Conservation (phyloP, 495 filamentous ascomycete species). For the Penicilliopsis zonata region DNA sequence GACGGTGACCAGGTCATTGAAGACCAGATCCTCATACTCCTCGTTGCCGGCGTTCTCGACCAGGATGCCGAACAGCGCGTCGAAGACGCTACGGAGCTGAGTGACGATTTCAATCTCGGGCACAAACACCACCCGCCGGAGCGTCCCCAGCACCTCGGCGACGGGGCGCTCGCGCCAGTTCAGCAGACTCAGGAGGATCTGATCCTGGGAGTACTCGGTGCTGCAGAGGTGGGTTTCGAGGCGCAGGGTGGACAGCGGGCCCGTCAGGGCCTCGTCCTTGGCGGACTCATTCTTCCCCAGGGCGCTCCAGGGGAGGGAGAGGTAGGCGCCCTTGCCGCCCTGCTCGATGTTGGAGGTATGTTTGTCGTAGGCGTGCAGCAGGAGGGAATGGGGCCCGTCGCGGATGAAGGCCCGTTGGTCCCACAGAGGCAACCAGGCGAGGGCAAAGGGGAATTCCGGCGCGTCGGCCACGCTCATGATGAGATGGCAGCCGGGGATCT, state of each 20-base stretch:
- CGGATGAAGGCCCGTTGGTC: constrained; percentile 80
- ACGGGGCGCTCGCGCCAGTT: constrained; percentile 71
- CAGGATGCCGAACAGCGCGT: constrained; percentile 82
- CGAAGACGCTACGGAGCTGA: constrained; percentile 77
- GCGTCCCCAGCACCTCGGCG: constrained; percentile 54
- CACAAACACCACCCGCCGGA: constrained; percentile 82
- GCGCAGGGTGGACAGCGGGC: constrained; percentile 61
- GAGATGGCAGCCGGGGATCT: constrained; percentile 75
- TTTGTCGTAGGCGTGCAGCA: constrained; percentile 87
- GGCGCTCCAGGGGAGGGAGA: constrained; percentile 67
- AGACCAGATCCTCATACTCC: constrained; percentile 85
- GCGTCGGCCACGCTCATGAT: constrained; percentile 81
- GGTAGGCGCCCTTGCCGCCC: constrained; percentile 67
- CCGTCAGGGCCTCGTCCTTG: constrained; percentile 63
- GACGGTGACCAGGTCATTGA: constrained; percentile 79
- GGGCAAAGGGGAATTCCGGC: constrained; percentile 74
- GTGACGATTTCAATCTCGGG: constrained; percentile 97
- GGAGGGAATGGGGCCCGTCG: constrained; percentile 69
- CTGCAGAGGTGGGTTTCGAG: constrained; percentile 89
- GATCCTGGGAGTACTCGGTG: constrained; percentile 90
- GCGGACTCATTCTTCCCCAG: constrained; percentile 49
- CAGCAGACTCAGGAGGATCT: constrained; percentile 69
- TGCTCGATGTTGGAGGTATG: constrained; percentile 50
- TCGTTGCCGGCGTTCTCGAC: constrained; percentile 81
- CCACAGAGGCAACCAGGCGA: constrained; percentile 92